These are phyloP conservation scores for Aspergillus carlsbadensis DNA, from an alignment of 495 filamentous ascomycete species.

Conservation along the genomic window DNA sequence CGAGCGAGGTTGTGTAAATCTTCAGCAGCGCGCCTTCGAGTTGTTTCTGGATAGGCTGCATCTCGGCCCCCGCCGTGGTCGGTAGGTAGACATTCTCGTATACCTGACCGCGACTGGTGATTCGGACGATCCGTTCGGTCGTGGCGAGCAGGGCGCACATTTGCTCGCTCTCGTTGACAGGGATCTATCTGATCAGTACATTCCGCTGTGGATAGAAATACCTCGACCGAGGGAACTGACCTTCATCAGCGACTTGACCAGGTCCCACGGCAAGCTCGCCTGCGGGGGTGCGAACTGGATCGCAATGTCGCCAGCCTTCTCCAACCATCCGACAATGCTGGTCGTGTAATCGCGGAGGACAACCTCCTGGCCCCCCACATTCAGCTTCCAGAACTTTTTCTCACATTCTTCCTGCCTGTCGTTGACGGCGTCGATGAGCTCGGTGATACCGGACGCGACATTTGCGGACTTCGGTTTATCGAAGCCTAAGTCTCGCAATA, in stretches of 20 bases:
- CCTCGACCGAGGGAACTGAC: not conserved
- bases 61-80: not conserved
- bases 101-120: slow-evolving; percentile 20
- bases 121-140: slow-evolving; percentile 18
- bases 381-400: slow-evolving; percentile 8
- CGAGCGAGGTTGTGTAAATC: slow-evolving; percentile 11
- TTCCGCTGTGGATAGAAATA: not conserved
- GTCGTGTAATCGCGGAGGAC: slow-evolving; percentile 8
- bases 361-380: not conserved
- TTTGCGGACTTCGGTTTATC: not conserved
- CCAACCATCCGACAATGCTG: slow-evolving; percentile 12
- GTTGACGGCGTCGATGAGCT: not conserved
- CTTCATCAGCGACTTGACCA: slow-evolving; percentile 14
- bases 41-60: not conserved
- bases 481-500: too few species aligned
- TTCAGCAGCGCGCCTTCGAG: slow-evolving; percentile 9
- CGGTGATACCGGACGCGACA: not conserved
- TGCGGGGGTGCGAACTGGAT: slow-evolving; percentile 16
- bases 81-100: slow-evolving; percentile 15
- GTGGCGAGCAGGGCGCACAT: slow-evolving; percentile 20
- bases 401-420: slow-evolving; percentile 8
- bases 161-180: slow-evolving; percentile 18
- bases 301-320: slow-evolving; percentile 17
- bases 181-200: slow-evolving; percentile 7
- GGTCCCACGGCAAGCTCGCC: slow-evolving; percentile 16